A percentile compares a stretch with the other conserved stretches of the same genome.
These are phyloP conservation scores for Spiraea crenata DNA, from an alignment of 331 rosid species.

Conservation along the genomic window DNA sequence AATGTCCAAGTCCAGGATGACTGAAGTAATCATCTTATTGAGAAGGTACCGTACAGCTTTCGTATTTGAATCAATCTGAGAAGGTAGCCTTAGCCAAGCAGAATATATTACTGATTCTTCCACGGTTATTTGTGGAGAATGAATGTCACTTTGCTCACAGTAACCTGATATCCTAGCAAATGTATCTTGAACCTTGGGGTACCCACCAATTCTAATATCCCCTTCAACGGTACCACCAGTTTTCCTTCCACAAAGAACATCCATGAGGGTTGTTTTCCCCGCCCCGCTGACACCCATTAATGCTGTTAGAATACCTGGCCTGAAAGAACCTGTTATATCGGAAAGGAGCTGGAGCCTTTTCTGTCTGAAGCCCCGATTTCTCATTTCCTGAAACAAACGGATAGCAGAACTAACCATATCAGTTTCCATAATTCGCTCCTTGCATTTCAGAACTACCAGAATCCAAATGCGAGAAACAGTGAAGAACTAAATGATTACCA, in stretches of 20 bases:
- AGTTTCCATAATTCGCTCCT: not conserved
- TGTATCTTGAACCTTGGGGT: slow-evolving; percentile 68
- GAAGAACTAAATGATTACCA: slow-evolving; percentile 6
- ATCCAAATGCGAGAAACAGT: not conserved
- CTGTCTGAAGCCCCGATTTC: slow-evolving; percentile 5
- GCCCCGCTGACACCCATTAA: slow-evolving; percentile 88
- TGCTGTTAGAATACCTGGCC: slow-evolving; percentile 79
- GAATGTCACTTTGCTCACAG: slow-evolving; percentile 80
- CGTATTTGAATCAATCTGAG: slow-evolving; percentile 50
- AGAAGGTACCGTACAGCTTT: slow-evolving; percentile 48
- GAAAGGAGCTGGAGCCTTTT: slow-evolving; percentile 16
- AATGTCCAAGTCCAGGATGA: not conserved
- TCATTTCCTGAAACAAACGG: slow-evolving; percentile 7
- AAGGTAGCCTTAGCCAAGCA: slow-evolving; percentile 76
- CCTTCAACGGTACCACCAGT: slow-evolving; percentile 69
- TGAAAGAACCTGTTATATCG: slow-evolving; percentile 59
- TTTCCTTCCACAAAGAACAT: slow-evolving; percentile 83
- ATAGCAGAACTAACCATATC: not conserved
- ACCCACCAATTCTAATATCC: slow-evolving; percentile 71
- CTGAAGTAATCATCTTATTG: not conserved
- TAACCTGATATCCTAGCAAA: slow-evolving; percentile 77
- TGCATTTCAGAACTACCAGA: not conserved
- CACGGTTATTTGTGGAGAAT: slow-evolving; percentile 69
- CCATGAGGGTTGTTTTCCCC: slow-evolving; percentile 85
- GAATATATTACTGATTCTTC: slow-evolving; percentile 71